A percentile compares a stretch with the other conserved stretches of the same genome.
Conservation (phyloP, 1,284 basidiomycete genomes). For the Ustanciosporium gigantosporum region DNA sequence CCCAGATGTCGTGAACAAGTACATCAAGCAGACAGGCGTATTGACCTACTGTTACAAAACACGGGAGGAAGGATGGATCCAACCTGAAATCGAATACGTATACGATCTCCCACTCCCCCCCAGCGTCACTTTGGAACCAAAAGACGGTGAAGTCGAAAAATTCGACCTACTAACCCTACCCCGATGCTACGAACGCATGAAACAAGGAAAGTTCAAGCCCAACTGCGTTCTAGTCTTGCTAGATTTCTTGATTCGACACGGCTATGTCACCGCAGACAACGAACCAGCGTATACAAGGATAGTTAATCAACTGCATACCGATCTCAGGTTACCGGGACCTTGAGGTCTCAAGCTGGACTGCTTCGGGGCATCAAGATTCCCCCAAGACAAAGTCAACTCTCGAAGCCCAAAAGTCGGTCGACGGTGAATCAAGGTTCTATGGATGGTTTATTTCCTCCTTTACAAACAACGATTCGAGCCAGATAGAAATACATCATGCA, state of each 20-base stretch:
- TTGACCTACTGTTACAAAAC: slow-evolving; percentile 69
- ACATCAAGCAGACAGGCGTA: slow-evolving; percentile 64
- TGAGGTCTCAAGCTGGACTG: too few relatives aligned
- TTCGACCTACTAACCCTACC: slow-evolving; percentile 67
- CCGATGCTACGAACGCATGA: slow-evolving; percentile 46
- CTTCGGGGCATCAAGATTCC: too few relatives aligned
- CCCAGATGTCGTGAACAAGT: slow-evolving; percentile 68
- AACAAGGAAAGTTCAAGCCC: slow-evolving; percentile 75
- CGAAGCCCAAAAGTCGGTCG: too few relatives aligned
- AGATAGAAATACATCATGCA: too few relatives aligned
- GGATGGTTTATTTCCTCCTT: too few relatives aligned
- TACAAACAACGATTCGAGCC: too few relatives aligned
- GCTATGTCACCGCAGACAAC: slow-evolving; percentile 75
- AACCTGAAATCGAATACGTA: slow-evolving; percentile 59
- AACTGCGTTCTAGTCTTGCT: slow-evolving; percentile 82
- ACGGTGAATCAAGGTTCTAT: too few relatives aligned
- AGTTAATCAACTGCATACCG: slow-evolving; percentile 72
- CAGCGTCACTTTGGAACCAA: slow-evolving; percentile 70
- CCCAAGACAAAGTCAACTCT: too few relatives aligned
- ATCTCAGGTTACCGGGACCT: slow-evolving; percentile 63
- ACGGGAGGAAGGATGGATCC: slow-evolving; percentile 64
- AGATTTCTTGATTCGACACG: slow-evolving; percentile 79
- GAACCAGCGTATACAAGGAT: slow-evolving; percentile 77
- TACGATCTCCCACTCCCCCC: slow-evolving; percentile 53
- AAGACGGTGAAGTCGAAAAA: slow-evolving; percentile 89